phyloP scores from a whole-genome alignment of 2,329 filamentous ascomycete genomes.

The Claviceps fusiformis region DNA sequence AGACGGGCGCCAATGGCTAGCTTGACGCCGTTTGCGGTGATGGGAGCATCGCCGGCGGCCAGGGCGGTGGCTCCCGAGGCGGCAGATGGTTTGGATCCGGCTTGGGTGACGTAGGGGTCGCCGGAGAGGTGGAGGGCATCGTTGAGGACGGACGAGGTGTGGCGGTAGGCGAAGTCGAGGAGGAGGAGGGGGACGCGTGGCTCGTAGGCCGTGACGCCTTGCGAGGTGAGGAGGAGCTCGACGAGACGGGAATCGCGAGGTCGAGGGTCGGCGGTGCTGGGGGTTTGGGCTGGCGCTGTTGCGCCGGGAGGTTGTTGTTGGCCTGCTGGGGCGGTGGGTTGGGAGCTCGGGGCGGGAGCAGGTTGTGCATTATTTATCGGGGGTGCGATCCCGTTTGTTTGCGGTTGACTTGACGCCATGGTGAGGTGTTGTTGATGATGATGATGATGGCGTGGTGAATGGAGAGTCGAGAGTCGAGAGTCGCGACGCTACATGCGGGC shows the following conservation, averaged over 20 bases:
- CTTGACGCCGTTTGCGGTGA: constrained; percentile 53
- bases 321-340: constrained; percentile 10
- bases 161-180: constrained; percentile 76
- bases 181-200: constrained; percentile 70
- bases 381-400: constrained; percentile 39
- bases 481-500: too few species aligned
- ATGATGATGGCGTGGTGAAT: background rate
- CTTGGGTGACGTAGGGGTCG: constrained; percentile 52
- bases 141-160: constrained; percentile 57
- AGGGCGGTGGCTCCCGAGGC: constrained; percentile 34
- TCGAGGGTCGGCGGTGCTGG: constrained; percentile 34
- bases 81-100: constrained; percentile 37
- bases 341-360: constrained; percentile 12
- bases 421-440: constrained; percentile 1
- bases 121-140: constrained; percentile 57
- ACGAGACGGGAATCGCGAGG: constrained; percentile 70
- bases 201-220: constrained; percentile 69
- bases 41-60: constrained; percentile 37
- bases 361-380: constrained; percentile 22
- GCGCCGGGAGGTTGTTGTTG: constrained; percentile 10
- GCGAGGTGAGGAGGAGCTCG: constrained; percentile 64
- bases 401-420: constrained; percentile 28
- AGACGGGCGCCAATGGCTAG: constrained; percentile 59
- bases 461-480: background rate
- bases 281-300: constrained; percentile 14